Conservation (phyloP, 1,139 yeast species). For the Meyerozyma sp. region DNA sequence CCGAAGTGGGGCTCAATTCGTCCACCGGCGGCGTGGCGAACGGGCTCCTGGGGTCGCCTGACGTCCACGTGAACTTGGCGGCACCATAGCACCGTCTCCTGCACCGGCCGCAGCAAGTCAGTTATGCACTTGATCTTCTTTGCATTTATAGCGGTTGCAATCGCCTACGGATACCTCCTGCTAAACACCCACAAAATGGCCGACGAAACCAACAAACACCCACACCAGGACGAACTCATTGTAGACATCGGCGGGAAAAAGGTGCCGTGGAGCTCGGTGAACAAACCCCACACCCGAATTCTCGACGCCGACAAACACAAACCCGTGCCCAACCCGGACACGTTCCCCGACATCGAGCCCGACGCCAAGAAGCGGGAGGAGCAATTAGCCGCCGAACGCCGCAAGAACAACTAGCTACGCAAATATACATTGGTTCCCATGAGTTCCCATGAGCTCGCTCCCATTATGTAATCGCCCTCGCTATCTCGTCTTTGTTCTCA, state of each 20-base stretch:
- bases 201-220: no score
- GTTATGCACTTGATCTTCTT: neutral
- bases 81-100: neutral
- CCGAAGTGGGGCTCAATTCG: conserved; percentile 44
- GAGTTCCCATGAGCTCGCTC: no score
- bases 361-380: conserved; percentile 22
- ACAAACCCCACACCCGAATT: conserved; percentile 39
- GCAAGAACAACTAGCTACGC: neutral
- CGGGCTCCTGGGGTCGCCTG: conserved; percentile 12
- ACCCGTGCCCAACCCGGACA: conserved; percentile 24
- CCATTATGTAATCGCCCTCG: neutral
- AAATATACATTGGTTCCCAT: neutral
- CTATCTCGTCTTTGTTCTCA: neutral
- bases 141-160: neutral
- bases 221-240: neutral
- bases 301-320: conserved; percentile 26
- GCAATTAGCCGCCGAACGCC: conserved; percentile 6
- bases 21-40: conserved; percentile 42
- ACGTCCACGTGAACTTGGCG: conserved; percentile 1
- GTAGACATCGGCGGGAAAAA: conserved; percentile 32
- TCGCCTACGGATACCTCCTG: neutral
- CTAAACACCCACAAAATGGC: neutral
- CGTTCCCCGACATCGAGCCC: conserved; percentile 24
- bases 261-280: conserved; percentile 33
- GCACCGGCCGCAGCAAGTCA: neutral